Conservation (phyloP, 2,329 filamentous ascomycete species). For the Pezicula neosporulosa region DNA sequence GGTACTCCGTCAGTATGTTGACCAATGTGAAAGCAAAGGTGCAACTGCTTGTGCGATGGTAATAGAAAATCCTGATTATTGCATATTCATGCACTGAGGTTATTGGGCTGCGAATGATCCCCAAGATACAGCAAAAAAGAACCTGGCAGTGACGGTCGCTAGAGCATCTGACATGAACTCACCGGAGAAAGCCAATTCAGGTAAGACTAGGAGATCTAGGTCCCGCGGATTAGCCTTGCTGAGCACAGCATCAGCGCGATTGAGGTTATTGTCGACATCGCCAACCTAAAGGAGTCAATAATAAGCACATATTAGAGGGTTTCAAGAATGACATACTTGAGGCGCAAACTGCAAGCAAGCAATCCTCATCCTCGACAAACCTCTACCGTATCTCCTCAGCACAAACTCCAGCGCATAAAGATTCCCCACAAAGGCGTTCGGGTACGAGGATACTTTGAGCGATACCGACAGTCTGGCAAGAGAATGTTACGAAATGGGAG, state of each 20-base stretch:
- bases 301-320: neutral
- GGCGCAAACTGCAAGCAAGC: slow-evolving; percentile 69
- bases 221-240: slow-evolving; percentile 44
- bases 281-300: slow-evolving; percentile 47
- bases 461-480: too few relatives aligned
- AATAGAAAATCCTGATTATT: too few relatives aligned
- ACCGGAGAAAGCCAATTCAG: slow-evolving; percentile 76
- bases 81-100: too few relatives aligned
- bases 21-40: neutral
- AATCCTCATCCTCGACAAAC: slow-evolving; percentile 52
- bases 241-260: slow-evolving; percentile 62
- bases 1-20: slow-evolving; percentile 1
- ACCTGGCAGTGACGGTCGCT: too few relatives aligned
- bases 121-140: too few relatives aligned
- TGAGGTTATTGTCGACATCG: slow-evolving; percentile 67
- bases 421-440: too few relatives aligned
- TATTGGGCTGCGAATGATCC: too few relatives aligned
- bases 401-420: neutral
- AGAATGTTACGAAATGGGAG: too few relatives aligned
- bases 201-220: slow-evolving; percentile 70
- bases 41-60: neutral
- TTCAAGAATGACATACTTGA: slow-evolving; percentile 39
- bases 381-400: neutral
- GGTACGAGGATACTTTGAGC: too few relatives aligned
- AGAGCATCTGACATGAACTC: slow-evolving; percentile 8